Base-by-base conservation (phyloP, 2,329 filamentous ascomycete species). In the Emericellopsis cladophorae region DNA sequence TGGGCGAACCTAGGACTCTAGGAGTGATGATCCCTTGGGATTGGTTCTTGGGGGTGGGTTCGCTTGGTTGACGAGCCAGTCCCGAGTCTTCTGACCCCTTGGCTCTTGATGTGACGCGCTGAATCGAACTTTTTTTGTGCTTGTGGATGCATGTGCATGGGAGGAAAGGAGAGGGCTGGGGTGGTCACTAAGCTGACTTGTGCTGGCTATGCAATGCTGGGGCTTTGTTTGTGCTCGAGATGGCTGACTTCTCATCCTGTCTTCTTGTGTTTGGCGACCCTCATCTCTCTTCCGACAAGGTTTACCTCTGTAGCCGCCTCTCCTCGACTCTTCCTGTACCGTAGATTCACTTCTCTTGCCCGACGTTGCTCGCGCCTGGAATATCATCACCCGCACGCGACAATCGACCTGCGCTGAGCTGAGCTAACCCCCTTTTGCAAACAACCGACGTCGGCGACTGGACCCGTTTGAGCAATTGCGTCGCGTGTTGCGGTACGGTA, bases 391-490 rank as follows among this genome's bases (percentile, higher is more conserved):
- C 9, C 32, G 18, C 6, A 35, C 32, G 32, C 9, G 7, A 11
- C 9, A 4, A 35, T 32, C 29, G 4, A 24, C 12, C 9, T 21
- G 18, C 7, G 22, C 32, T 36, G 31, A 16, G 26, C 24, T 40
- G 23, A 14, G 14, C 23, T 31, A 16, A 14, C 10, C 32, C 32
- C 32, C 32, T 35, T 15, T 16, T 23, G 36, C 22, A 15, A 24
- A 26, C 21, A 38, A 38, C 36, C 26, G 26, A 29, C 26, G 26
- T 12, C 26, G 26, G 26, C 26, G 26, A 29, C 18, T 21, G 18
- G 18, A 21, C 32, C 37, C 40, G 36, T 43, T 43, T 40, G 39
- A 37, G 23, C 37, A 37, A 43, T 43, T 42, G 37, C 34, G 24
- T 43, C 41, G 36, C 26, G 26, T 29, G 21, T 5, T 21, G 5